Percentiles rank a stretch among this genome's conserved stretches.
phyloP scores from a whole-genome alignment of 1,284 basidiomycete species.

The Cryptococcus sp. region DNA sequence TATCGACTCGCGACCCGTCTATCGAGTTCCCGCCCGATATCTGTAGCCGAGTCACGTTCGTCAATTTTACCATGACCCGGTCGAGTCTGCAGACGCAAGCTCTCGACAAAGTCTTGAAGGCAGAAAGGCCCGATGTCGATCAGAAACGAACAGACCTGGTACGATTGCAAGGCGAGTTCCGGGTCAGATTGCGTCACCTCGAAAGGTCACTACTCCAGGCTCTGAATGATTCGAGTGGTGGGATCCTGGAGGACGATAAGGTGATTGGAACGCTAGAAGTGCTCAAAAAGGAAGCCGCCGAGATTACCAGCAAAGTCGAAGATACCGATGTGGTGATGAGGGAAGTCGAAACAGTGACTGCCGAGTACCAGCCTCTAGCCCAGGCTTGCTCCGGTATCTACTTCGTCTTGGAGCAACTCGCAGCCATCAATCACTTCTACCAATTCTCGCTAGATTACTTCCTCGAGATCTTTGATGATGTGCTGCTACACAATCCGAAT shows the following conservation, averaged over 20 bases:
- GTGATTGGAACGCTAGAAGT: conserved; percentile 97
- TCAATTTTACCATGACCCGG: conserved; percentile 99
- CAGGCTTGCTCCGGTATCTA: conserved; percentile 96
- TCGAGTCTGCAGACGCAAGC: conserved; percentile 98
- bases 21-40: conserved; percentile 98
- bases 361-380: conserved; percentile 89
- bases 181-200: conserved; percentile 82
- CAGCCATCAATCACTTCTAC: conserved; percentile 95
- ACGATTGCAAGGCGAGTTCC: conserved; percentile 98
- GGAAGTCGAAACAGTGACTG: conserved; percentile 92
- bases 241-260: conserved; percentile 98
- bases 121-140: conserved; percentile 95
- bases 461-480: conserved; percentile 95
- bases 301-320: conserved; percentile 94
- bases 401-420: conserved; percentile 94
- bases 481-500: conserved; percentile 87
- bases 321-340: conserved; percentile 94
- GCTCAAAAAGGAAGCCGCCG: conserved; percentile 93
- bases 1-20: conserved; percentile 94
- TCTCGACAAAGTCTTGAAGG: conserved; percentile 92
- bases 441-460: conserved; percentile 98
- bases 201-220: conserved; percentile 93
- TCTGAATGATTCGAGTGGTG: conserved; percentile 93
- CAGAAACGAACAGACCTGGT: conserved; percentile 95
- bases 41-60: conserved; percentile 97